Evolutionary conservation across 2,329 filamentous ascomycete species (phyloP), one percentile per base, ranked within the genome.

Genomic region (Phialophora chinensis): DNA sequence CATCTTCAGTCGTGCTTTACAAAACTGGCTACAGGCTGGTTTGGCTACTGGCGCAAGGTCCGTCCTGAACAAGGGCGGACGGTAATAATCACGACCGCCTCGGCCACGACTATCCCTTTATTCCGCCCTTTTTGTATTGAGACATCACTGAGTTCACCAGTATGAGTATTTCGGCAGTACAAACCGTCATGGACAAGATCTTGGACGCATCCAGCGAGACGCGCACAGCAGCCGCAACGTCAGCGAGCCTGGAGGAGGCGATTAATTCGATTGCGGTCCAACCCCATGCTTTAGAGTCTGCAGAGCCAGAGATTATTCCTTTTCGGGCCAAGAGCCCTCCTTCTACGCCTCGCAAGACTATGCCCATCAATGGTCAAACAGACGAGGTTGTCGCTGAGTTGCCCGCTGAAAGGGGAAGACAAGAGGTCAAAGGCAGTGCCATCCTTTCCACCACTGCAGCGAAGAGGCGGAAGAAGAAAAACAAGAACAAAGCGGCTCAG

Each of bases 61-160:
- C 81, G 81, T 82, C 81, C 80, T 83, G 79, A 82, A 78, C 67
- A 66, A 78, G 80, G 80, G 78, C 81, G 81, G 81, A 83, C 81
- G 80, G 79, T 82, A 82, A 82, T 75, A 44, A 77, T 73, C 75
- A 77, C 73, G 58, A 35, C 47, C 20, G 52, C 59, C 14, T 47
- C 31, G 33, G 63, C 55, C 50, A 38, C 29, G 49, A 6, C 54
- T 33, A 66, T 60, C 59, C 25, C 27, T 38, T 49, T 60, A n/a
- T 35, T 27, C 27, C 23, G 27, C 10, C 27, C 42, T 42, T 52
- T 23, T n/a, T 54, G 35, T 38, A 29, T 55, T 23, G 8, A 14
- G 35, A 31, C 23, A 55, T 42, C 60, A 63, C 23, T 52, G 23
- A 38, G 60, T 49, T 29, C 29, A 25, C 55, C 14, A 67, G 52